Conservation (phyloP, 768 basidiomycete species). For the Guyanaporus albipodus region DNA sequence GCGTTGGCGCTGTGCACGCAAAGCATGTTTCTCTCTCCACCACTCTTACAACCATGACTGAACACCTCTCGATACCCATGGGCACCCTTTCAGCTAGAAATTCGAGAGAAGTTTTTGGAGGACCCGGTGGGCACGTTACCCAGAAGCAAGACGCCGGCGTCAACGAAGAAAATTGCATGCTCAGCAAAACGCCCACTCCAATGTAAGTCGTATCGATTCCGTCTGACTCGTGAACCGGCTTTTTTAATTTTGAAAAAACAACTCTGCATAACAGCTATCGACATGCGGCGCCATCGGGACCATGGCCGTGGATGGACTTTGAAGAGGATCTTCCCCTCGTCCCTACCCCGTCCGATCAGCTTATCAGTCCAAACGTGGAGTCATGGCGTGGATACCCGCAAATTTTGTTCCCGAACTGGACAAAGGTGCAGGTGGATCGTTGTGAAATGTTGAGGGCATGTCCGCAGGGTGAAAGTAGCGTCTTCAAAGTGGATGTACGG, state of each 20-base stretch:
- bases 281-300: conserved; percentile 38
- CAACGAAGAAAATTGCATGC: background rate
- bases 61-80: conserved; percentile 21
- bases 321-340: conserved; percentile 23
- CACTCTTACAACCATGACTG: conserved; percentile 8
- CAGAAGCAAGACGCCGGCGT: background rate
- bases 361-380: background rate
- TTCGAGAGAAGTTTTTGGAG: background rate
- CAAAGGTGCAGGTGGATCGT: conserved; percentile 25
- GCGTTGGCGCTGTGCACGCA: background rate
- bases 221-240: background rate
- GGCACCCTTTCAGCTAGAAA: background rate
- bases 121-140: background rate
- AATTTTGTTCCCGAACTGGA: conserved; percentile 33
- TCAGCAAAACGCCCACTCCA: conserved; percentile 18
- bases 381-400: conserved; percentile 30
- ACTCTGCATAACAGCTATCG: conserved; percentile 26
- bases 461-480: conserved; percentile 5
- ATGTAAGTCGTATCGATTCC: conserved; percentile 11
- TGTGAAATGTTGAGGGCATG: conserved; percentile 29
- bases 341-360: background rate
- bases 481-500: conserved; percentile 26
- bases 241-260: no score
- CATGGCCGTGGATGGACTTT: conserved; percentile 43
- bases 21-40: conserved; percentile 3